Percentiles rank a stretch among this genome's conserved stretches.
Evolutionary conservation across 192 early-diverging fungal species (phyloP).

Genomic region (Kappamyces sp.): DNA sequence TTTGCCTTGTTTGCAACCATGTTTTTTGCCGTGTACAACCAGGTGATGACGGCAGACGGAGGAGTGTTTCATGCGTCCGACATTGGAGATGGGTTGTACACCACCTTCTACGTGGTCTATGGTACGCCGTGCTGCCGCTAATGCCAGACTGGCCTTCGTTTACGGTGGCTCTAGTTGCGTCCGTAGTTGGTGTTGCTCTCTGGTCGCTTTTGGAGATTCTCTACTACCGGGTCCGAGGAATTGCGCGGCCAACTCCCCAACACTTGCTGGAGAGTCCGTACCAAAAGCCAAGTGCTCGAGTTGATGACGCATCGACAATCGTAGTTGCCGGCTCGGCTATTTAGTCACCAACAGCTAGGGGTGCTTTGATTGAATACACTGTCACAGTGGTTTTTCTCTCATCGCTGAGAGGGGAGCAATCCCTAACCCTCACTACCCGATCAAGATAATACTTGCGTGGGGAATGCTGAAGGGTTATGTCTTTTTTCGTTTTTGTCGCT

Average conservation of each 20-base stretch:
- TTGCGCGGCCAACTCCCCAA: neutral
- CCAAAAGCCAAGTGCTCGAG: no score
- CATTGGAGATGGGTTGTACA: conserved; percentile 18
- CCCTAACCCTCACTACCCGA: no score
- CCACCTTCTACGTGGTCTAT: conserved; percentile 29
- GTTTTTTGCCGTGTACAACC: conserved; percentile 14
- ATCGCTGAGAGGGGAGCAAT: no score
- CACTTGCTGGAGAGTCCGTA: neutral
- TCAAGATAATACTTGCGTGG: no score
- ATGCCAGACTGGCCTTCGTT: conserved; percentile 20
- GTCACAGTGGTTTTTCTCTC: no score
- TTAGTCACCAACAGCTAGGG: no score
- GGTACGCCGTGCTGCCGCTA: neutral
- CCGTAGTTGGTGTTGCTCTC: conserved; percentile 25
- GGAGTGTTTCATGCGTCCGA: conserved; percentile 1
- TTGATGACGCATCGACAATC: no score
- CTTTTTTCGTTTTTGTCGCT: no score
- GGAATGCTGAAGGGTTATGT: no score
- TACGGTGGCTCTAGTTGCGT: conserved; percentile 23
- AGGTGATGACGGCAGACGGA: neutral
- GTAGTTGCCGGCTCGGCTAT: no score
- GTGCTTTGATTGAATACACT: no score
- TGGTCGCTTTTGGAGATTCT: conserved; percentile 21
- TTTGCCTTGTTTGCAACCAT: conserved; percentile 28
- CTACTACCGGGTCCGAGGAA: conserved; percentile 4